A percentile compares a stretch with the other conserved stretches of the same genome.
Conservation (phyloP, 164 flowering plant species). For the Magnolia changhungtana region DNA sequence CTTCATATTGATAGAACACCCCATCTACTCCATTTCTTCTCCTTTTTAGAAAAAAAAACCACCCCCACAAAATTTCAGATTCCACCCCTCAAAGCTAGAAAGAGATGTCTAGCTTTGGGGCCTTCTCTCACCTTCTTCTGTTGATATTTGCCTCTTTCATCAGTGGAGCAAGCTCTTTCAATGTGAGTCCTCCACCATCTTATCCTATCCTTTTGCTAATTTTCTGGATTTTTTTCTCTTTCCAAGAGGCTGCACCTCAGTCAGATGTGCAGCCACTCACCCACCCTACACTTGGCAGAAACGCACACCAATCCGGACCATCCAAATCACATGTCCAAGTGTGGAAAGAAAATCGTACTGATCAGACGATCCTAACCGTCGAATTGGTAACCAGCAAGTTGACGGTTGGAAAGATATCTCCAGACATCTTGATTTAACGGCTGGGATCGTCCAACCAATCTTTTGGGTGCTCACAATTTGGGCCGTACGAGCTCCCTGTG, state of each 20-base stretch:
- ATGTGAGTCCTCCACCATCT: constrained; percentile 4
- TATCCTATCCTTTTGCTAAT: neutral
- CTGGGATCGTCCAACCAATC: neutral
- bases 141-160: constrained; percentile 3
- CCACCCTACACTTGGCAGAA: neutral
- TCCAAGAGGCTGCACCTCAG: neutral
- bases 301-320: neutral
- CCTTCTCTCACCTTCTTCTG: constrained; percentile 8
- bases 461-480: no score
- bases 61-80: neutral
- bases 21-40: neutral
- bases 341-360: neutral
- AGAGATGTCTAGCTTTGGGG: constrained; percentile 9
- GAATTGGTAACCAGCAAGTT: neutral
- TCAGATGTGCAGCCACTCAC: no score
- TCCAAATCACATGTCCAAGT: neutral
- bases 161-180: constrained; percentile 1
- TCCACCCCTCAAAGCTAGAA: constrained; percentile 1
- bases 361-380: neutral
- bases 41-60: neutral
- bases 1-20: neutral
- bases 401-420: neutral
- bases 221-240: neutral
- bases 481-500: no score
- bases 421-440: neutral